phyloP scores from a whole-genome alignment of 176 grass and related monocot species.

The Secale cereale region DNA sequence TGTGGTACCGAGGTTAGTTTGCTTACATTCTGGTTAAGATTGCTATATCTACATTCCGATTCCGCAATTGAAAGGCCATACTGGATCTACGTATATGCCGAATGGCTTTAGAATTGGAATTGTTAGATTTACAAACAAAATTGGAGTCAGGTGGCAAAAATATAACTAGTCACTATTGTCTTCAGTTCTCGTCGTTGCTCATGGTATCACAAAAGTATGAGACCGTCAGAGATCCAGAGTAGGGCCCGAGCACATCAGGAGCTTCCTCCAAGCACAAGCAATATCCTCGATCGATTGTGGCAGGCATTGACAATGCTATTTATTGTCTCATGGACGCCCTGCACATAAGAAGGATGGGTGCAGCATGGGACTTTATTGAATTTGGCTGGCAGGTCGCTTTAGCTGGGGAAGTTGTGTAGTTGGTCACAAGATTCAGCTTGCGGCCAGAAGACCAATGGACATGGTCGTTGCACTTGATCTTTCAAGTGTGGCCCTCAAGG shows the following conservation, averaged over 20 bases:
- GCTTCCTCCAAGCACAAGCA: constrained; percentile 24
- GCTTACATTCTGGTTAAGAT: background rate
- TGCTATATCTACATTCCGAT: background rate
- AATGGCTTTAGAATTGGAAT: background rate
- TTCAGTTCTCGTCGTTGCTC: constrained; percentile 68
- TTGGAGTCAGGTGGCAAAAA: constrained; percentile 18
- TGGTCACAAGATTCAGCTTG: background rate
- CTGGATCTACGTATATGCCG: background rate
- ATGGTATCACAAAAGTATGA: constrained; percentile 61
- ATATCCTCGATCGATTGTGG: background rate
- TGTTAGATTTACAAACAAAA: background rate
- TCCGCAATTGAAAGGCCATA: background rate
- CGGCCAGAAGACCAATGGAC: background rate
- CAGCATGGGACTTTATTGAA: constrained; percentile 4
- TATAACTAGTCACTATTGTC: constrained; percentile 28
- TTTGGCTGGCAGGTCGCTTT: background rate
- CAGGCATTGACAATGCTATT: constrained; percentile 8
- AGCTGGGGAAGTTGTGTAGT: background rate
- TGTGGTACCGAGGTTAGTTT: constrained; percentile 76
- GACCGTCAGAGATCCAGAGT: constrained; percentile 25
- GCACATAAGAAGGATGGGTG: constrained; percentile 14
- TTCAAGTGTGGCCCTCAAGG: constrained; percentile 2
- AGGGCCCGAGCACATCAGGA: background rate
- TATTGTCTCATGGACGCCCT: background rate
- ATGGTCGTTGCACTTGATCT: background rate